Conservation (phyloP, 2,329 filamentous ascomycete species). For the Orbilia javanica region DNA sequence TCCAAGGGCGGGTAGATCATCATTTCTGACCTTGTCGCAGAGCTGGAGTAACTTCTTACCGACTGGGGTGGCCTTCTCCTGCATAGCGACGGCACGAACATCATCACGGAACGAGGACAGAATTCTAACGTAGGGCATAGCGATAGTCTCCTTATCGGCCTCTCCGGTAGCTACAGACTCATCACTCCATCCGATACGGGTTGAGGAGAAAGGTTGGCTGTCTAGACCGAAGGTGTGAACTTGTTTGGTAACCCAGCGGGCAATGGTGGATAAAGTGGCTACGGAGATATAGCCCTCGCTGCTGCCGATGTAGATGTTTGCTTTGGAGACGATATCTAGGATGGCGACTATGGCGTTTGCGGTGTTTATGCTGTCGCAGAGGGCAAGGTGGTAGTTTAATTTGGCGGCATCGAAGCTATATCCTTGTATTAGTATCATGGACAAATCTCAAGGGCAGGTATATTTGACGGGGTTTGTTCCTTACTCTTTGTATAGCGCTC, state of each 20-base stretch:
- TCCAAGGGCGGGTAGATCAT: slow-evolving; percentile 82
- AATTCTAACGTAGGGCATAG: slow-evolving; percentile 68
- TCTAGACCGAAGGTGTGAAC: slow-evolving; percentile 88
- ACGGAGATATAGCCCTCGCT: slow-evolving; percentile 65
- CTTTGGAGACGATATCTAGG: slow-evolving; percentile 80
- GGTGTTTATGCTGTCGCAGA: slow-evolving; percentile 80
- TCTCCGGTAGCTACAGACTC: slow-evolving; percentile 65
- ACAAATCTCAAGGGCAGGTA: too few relatives aligned
- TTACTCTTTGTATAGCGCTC: slow-evolving; percentile 60
- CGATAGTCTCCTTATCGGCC: slow-evolving; percentile 57
- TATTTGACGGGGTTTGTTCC: neutral
- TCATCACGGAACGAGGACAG: slow-evolving; percentile 74
- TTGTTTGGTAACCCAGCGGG: slow-evolving; percentile 84
- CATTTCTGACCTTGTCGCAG: slow-evolving; percentile 84
- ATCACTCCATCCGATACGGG: slow-evolving; percentile 63
- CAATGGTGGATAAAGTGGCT: slow-evolving; percentile 66
- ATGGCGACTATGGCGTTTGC: slow-evolving; percentile 82
- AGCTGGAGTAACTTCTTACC: slow-evolving; percentile 78
- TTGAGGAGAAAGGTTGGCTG: slow-evolving; percentile 58
- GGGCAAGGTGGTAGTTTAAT: slow-evolving; percentile 69
- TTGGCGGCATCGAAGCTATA: slow-evolving; percentile 70
- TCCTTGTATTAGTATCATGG: slow-evolving; percentile 13
- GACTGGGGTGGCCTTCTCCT: slow-evolving; percentile 68
- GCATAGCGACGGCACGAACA: slow-evolving; percentile 69
- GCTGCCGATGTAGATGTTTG: slow-evolving; percentile 70